Evolutionary conservation across 805 yeast species (phyloP), one percentile per base, ranked within the genome.

Genomic region (Zygotorulaspora florentina): DNA sequence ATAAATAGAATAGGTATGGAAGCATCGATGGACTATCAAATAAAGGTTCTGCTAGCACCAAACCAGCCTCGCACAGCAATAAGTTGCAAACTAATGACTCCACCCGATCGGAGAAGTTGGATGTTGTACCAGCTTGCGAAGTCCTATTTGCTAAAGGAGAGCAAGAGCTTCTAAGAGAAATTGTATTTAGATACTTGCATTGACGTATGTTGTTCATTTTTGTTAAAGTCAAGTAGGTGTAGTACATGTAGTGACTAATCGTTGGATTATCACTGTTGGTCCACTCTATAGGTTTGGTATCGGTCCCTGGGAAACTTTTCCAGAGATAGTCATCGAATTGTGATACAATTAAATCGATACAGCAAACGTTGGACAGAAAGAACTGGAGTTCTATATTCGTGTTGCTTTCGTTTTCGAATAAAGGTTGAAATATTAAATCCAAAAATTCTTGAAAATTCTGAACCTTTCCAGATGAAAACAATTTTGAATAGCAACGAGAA

Each of bases 181-280:
- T 53, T 0, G 60, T 45, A 40, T 58, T 61, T 40, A 53, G 47
- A 37, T 39, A 37, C 6, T 38, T 50, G 17, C 41, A 26, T 6
- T 47, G 45, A 25, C 65, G 47, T 17, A 47, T 20, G 16, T 23
- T 16, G 30, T 59, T 63, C 13, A 56, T 43, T 35, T 38, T 47
- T n/a, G 58, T 37, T 36, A 56, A 31, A 34, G 60, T 54, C 12
- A 56, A 38, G 39, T 56, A 66, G 9, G 68, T 51, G 45, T 69
- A 68, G 44, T 66, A 70, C 55, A 67, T 53, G 51, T 69, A 69
- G 38, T 69, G 68, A 12, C 70, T 59, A 27, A 68, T 59, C 1
- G 73, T 70, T 8, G 75, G 74, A 45, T 70, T 70, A 13, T 62
- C 66, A 4, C 61, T 59, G 20, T 51, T 41, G 3, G 43, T 44